Percentiles rank a stretch among this genome's conserved stretches.
Conservation (phyloP, 1,284 basidiomycete species). For the Tilletia caries region DNA sequence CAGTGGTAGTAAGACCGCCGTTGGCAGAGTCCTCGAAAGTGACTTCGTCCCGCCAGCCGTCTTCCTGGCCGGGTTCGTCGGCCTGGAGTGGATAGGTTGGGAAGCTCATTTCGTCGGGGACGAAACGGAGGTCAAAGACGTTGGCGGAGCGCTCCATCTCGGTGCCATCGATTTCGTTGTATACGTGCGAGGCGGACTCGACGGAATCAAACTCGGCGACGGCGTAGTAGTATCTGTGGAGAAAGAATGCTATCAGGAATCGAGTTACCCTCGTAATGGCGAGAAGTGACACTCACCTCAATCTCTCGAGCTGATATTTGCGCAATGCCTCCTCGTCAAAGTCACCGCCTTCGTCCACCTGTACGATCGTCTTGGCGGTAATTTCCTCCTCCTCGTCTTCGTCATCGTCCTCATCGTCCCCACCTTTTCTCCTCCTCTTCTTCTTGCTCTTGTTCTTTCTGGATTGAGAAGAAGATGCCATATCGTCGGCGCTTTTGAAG, state of each 20-base stretch:
- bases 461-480: constrained; percentile 53
- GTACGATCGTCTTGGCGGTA: constrained; percentile 52
- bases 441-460: constrained; percentile 24
- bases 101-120: constrained; percentile 79
- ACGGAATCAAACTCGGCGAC: constrained; percentile 82
- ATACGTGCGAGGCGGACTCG: constrained; percentile 75
- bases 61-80: constrained; percentile 47
- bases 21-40: constrained; percentile 52
- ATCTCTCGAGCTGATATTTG: constrained; percentile 86
- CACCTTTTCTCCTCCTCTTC: constrained; percentile 29
- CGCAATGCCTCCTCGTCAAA: constrained; percentile 79
- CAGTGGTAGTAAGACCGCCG: neutral
- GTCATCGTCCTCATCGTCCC: constrained; percentile 58
- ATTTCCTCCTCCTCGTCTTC: constrained; percentile 61
- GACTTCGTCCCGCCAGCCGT: constrained; percentile 63
- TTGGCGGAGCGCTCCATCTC: constrained; percentile 97
- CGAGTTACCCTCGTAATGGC: no score
- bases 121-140: constrained; percentile 74
- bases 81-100: constrained; percentile 18
- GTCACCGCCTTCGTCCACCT: constrained; percentile 52
- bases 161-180: constrained; percentile 83
- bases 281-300: constrained; percentile 64
- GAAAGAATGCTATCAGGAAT: no score
- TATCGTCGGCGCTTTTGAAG: constrained; percentile 58
- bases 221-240: constrained; percentile 86